Conservation (phyloP, 2,329 filamentous ascomycete species). For the Alternaria alternata region DNA sequence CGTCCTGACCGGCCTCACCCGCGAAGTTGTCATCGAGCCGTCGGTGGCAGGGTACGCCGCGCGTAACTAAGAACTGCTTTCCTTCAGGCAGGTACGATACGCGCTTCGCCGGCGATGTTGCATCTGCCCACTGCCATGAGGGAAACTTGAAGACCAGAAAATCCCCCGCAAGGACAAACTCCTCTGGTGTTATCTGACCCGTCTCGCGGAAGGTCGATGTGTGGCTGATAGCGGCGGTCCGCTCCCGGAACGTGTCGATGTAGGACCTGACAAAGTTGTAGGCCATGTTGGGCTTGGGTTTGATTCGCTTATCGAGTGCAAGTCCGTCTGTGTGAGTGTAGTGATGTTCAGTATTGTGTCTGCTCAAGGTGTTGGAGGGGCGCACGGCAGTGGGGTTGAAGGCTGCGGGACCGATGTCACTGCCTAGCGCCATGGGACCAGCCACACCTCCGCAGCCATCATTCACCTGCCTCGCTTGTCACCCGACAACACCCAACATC, state of each 20-base stretch:
- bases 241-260: constrained; percentile 89
- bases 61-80: constrained; percentile 95
- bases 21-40: constrained; percentile 93
- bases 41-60: constrained; percentile 91
- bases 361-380: constrained; percentile 15
- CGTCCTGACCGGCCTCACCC: constrained; percentile 84
- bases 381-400: constrained; percentile 7
- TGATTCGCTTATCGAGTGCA: background rate
- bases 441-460: background rate
- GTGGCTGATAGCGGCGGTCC: constrained; percentile 86
- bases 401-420: constrained; percentile 1
- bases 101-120: constrained; percentile 80
- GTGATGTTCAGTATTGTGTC: constrained; percentile 7
- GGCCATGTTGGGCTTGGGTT: constrained; percentile 68
- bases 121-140: constrained; percentile 95
- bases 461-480: background rate
- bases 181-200: constrained; percentile 95
- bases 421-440: background rate
- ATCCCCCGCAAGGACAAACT: constrained; percentile 94
- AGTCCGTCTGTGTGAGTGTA: background rate
- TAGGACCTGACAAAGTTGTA: constrained; percentile 81
- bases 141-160: constrained; percentile 99
- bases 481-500: constrained; percentile 3
- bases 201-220: constrained; percentile 93
- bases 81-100: constrained; percentile 82